phyloP scores from a whole-genome alignment of 2,329 filamentous ascomycete species.

The Pseudogymnoascus sp. region DNA sequence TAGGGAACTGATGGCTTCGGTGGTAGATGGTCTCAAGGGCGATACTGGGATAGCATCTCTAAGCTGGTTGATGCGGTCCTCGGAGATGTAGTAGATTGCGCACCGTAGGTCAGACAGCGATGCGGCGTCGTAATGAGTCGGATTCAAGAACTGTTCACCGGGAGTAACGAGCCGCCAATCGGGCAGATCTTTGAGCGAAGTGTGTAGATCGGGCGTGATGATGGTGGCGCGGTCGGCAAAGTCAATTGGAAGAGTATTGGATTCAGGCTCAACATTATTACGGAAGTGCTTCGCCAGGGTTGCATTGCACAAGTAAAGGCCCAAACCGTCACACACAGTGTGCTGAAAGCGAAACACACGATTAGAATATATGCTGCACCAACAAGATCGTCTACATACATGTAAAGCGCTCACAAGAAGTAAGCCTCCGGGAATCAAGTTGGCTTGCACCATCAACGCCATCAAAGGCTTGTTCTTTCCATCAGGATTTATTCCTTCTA shows the following conservation, averaged over 20 bases:
- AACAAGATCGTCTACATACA: background rate
- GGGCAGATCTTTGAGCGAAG: background rate
- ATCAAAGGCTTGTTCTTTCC: background rate
- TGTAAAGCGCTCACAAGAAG: constrained; percentile 1
- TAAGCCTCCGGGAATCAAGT: constrained; percentile 1
- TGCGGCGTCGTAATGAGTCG: background rate
- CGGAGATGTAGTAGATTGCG: background rate
- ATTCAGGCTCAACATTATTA: background rate
- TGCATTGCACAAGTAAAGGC: background rate
- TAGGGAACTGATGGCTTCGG: background rate
- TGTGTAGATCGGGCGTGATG: background rate
- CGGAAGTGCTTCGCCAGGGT: background rate
- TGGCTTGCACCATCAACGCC: constrained; percentile 1
- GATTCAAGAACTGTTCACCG: background rate
- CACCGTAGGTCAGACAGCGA: background rate
- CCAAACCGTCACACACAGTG: background rate
- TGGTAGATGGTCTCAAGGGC: background rate
- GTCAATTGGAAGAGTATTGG: background rate
- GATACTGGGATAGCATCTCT: background rate
- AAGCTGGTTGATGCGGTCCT: background rate
- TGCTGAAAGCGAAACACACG: background rate
- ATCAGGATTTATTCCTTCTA: background rate
- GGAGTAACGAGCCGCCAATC: background rate
- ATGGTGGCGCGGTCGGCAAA: background rate
- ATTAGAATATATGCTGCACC: background rate